These are phyloP conservation scores for Cystoisospora suis DNA, from an alignment of 169 alveolate species.

Conservation along the genomic window DNA sequence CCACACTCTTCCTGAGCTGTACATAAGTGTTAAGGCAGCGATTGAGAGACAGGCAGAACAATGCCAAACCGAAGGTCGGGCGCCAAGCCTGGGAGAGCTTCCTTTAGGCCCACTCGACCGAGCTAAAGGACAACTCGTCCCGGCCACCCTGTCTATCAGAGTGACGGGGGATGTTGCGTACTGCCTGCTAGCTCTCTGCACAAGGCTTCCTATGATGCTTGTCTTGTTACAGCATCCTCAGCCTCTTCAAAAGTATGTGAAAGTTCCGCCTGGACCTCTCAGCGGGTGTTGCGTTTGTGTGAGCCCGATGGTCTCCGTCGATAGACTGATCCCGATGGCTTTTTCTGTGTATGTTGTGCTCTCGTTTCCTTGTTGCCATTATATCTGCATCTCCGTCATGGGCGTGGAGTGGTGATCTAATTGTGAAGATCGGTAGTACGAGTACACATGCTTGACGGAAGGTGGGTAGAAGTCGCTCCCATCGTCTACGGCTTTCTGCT, in stretches of 20 bases:
- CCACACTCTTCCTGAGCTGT: slow-evolving; percentile 41
- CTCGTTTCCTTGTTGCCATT: too few species aligned
- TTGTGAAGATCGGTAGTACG: too few species aligned
- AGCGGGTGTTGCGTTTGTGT: too few species aligned
- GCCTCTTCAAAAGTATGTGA: neutral
- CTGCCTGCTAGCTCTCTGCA: slow-evolving; percentile 47
- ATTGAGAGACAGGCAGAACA: slow-evolving; percentile 30
- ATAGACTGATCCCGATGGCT: too few species aligned
- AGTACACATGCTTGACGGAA: too few species aligned
- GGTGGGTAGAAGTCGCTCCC: too few species aligned
- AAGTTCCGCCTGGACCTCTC: too few species aligned
- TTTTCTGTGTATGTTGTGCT: too few species aligned
- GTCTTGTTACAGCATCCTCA: neutral
- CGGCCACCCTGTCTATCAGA: slow-evolving; percentile 45
- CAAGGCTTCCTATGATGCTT: slow-evolving; percentile 35
- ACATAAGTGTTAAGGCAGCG: slow-evolving; percentile 40
- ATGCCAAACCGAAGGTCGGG: slow-evolving; percentile 10
- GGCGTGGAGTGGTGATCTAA: too few species aligned
- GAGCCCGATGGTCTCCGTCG: too few species aligned
- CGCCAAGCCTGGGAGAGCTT: slow-evolving; percentile 49
- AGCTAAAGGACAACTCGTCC: slow-evolving; percentile 38
- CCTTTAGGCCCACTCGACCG: slow-evolving; percentile 40
- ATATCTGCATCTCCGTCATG: too few species aligned
- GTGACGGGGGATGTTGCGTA: slow-evolving; percentile 59
- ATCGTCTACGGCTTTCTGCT: too few species aligned